phyloP scores from a whole-genome alignment of 2,329 filamentous ascomycete species.

The Penicillium nordicum region DNA sequence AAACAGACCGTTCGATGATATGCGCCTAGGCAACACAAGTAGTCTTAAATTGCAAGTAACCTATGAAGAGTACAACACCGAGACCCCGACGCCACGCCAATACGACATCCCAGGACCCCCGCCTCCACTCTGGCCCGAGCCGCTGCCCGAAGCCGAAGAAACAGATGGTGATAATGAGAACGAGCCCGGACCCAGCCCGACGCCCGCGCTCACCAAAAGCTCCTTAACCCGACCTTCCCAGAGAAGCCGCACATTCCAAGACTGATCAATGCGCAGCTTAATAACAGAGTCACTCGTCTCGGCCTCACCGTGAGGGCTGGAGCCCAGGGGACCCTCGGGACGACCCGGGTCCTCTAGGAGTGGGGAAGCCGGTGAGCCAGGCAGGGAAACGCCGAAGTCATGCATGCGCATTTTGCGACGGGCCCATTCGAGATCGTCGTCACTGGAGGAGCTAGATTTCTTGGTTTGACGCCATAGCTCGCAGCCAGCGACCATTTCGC shows the following conservation, averaged over 20 bases:
- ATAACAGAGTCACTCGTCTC: constrained; percentile 79
- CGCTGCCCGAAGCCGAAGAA: constrained; percentile 22
- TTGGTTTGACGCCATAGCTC: constrained; percentile 75
- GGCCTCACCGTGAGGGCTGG: constrained; percentile 38
- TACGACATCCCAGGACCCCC: constrained; percentile 30
- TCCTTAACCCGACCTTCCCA: constrained; percentile 96
- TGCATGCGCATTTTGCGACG: constrained; percentile 35
- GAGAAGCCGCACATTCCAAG: constrained; percentile 76
- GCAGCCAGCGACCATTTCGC: constrained; percentile 83
- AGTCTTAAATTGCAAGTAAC: not conserved
- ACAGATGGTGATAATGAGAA: constrained; percentile 30
- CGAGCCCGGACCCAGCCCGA: constrained; percentile 65
- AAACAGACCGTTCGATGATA: not conserved
- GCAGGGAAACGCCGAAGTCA: constrained; percentile 23
- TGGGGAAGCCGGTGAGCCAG: constrained; percentile 18
- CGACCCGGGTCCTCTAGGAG: constrained; percentile 15
- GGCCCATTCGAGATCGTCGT: constrained; percentile 45
- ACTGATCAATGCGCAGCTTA: constrained; percentile 86
- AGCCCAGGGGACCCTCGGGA: constrained; percentile 8
- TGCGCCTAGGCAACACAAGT: not conserved
- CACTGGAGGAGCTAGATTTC: constrained; percentile 31
- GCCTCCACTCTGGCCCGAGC: constrained; percentile 28
- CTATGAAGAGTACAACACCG: constrained; percentile 43
- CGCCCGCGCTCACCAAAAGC: constrained; percentile 84
- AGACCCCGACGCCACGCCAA: constrained; percentile 43